Base-by-base conservation (phyloP, 495 filamentous ascomycete species). In the Rostrohypoxylon terebratum region DNA sequence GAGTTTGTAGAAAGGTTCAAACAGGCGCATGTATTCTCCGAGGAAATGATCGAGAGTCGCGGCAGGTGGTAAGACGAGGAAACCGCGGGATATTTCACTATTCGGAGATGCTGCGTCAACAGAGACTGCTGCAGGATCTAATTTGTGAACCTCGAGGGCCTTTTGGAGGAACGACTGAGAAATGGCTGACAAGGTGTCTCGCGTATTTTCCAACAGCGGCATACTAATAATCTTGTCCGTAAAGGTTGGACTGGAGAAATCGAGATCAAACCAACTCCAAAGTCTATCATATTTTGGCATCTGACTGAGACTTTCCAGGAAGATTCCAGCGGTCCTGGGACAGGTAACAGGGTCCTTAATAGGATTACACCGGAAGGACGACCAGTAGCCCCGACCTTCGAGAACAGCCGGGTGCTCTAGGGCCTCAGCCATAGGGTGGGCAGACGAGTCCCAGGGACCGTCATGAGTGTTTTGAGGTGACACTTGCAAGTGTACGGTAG, bases 141-240 rank as follows among this genome's bases (percentile, higher is more conserved):
- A 40, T 21, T 58, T 53, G 40, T 66, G 63, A 47, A 66, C 63
- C 23, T 51, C 25, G 40, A 66, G 63, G 4, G 63, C 63, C 13
- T 66, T 66, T 66, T 58, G 63, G 18, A 66, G 63, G 31, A 66
- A 51, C 4, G 63, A 55, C 42, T 66, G 63, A 2, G 63, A 66
- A 28, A 66, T 66, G n/a, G 63, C 63, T 1, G 63, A 53, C n/a
- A 66, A 51, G 1, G 53, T 58, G 42, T 66, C 63, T 18, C 63
- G 51, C 28, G 51, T 51, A 18, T 31, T 66, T 42, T 66, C 63
- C 7, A 40, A 28, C 8, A 66, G 38, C 16, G 53, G 63, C 31
- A 66, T 31, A 42, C 63, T 66, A 8, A 51, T 31, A 9, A 66
- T 38, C 14, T 53, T 53, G 25, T 57, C 51, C 23, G 51, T 28